Conservation (phyloP, 2,329 filamentous ascomycete species). For the Chaetomium sp. region DNA sequence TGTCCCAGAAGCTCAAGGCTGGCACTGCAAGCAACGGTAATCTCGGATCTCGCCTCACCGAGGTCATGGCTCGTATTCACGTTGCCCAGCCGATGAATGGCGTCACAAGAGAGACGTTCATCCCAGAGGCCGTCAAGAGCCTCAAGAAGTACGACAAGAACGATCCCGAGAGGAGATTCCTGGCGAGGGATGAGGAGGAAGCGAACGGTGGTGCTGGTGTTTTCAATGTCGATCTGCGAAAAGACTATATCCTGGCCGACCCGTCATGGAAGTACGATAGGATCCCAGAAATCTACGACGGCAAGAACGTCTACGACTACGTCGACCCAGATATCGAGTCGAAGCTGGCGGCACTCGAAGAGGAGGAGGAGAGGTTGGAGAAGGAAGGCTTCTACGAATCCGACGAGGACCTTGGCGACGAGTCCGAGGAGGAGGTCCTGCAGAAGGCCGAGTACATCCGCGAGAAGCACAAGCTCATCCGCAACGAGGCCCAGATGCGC, state of each 20-base stretch:
- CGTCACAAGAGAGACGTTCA: conserved; percentile 75
- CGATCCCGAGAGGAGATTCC: conserved; percentile 78
- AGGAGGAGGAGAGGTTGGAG: conserved; percentile 91
- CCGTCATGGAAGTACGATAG: conserved; percentile 95
- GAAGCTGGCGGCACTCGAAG: conserved; percentile 88
- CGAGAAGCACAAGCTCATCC: conserved; percentile 89
- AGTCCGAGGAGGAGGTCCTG: conserved; percentile 81
- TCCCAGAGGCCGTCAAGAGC: conserved; percentile 80
- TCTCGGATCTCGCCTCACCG: conserved; percentile 78
- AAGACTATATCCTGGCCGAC: conserved; percentile 84
- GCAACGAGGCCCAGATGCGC: conserved; percentile 92
- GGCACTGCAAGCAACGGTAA: conserved; percentile 76
- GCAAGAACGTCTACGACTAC: conserved; percentile 97
- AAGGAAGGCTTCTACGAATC: conserved; percentile 93
- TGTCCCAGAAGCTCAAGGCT: conserved; percentile 94
- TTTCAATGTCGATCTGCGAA: conserved; percentile 88
- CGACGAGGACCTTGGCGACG: conserved; percentile 79
- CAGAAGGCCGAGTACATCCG: conserved; percentile 94
- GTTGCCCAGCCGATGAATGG: conserved; percentile 92
- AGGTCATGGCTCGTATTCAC: conserved; percentile 92
- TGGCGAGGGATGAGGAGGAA: conserved; percentile 85
- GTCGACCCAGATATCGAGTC: conserved; percentile 95
- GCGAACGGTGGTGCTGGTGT: conserved; percentile 95
- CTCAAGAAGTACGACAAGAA: conserved; percentile 87
- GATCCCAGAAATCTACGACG: conserved; percentile 90